Base-by-base conservation (phyloP, 2,329 filamentous ascomycete species). In the Lanzia echinophila region DNA sequence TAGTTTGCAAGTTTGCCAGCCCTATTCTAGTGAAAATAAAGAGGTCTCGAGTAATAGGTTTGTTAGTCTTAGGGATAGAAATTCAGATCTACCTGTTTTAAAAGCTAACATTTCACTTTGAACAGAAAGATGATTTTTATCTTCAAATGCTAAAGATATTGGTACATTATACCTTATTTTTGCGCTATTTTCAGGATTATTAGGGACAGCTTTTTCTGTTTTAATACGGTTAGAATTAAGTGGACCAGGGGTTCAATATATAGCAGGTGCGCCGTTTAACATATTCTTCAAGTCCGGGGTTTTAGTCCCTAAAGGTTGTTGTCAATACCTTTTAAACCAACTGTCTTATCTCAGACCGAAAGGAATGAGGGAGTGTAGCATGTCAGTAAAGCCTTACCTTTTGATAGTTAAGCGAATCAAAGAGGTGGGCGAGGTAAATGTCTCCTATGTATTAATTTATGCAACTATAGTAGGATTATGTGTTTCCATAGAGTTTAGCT, bases 51-150 rank as follows among this genome's bases (percentile, higher is more conserved):
- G n/a, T n/a, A n/a, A n/a, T n/a, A n/a, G n/a, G n/a, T n/a, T n/a
- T n/a, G n/a, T n/a, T n/a, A n/a, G n/a, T n/a, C n/a, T 28, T 28
- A 28, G 24, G 24, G 24, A 28, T 28, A 28, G 24, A 4, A 28
- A 28, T 28, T 28, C 24, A 28, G 4, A 8, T 43, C 17, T 43
- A 12, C 20, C 41, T 13, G 19, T 42, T 43, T 43, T 13, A 61
- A 41, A 28, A 46, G 28, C 31, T 43, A 55, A 44, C 32, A 50
- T 50, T 44, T 55, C 47, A 51, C 38, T 55, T 15, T 50, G 47
- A 36, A 46, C 36, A 32, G 47, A 55, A 32, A 55, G 39, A 28
- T 50, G 53, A 55, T 50, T 55, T 36, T 55, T 55, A 28, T 50
- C 47, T 17, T 50, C 47, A 24, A 50, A 50, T 50, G 47, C 47